phyloP scores from a whole-genome alignment of 1,284 basidiomycete species.

The Fomitopsis pinicola region DNA sequence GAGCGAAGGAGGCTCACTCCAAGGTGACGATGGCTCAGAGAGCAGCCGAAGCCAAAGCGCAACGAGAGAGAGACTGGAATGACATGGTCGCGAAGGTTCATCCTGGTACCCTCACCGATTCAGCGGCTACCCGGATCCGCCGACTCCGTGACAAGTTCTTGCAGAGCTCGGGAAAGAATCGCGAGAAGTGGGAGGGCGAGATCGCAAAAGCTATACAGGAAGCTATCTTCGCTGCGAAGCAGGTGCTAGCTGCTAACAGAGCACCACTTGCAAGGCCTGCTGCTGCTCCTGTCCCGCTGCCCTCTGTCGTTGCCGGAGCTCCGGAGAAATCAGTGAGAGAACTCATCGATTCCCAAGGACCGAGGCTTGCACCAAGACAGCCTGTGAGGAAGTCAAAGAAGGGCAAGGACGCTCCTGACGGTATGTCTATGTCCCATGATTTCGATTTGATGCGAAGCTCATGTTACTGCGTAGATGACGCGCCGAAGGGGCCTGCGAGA shows the following conservation, averaged over 20 bases:
- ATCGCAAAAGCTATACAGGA: conserved; percentile 53
- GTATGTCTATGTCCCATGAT: not conserved
- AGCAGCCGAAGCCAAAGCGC: conserved; percentile 43
- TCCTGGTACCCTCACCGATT: conserved; percentile 44
- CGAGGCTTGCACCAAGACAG: conserved; percentile 29
- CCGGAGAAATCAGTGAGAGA: conserved; percentile 50
- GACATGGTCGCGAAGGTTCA: conserved; percentile 49
- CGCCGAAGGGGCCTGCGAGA: conserved; percentile 1
- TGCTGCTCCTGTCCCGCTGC: conserved; percentile 19
- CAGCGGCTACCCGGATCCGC: conserved; percentile 46
- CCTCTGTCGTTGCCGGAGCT: conserved; percentile 36
- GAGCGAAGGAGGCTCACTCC: conserved; percentile 33
- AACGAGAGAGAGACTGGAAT: conserved; percentile 64
- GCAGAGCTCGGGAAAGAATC: conserved; percentile 46
- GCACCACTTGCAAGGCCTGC: conserved; percentile 20
- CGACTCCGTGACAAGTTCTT: conserved; percentile 52
- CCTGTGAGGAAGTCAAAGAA: conserved; percentile 33
- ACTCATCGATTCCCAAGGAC: conserved; percentile 55
- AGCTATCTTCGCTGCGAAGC: conserved; percentile 43
- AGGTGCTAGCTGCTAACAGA: conserved; percentile 28
- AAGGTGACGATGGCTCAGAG: conserved; percentile 50
- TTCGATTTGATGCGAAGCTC: not conserved
- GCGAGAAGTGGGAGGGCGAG: conserved; percentile 58
- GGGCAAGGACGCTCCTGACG: conserved; percentile 27
- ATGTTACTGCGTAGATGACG: not conserved